Evolutionary conservation across 2,329 filamentous ascomycete species (phyloP), one percentile per base, ranked within the genome.

Genomic region (Colletotrichum simmondsii): DNA sequence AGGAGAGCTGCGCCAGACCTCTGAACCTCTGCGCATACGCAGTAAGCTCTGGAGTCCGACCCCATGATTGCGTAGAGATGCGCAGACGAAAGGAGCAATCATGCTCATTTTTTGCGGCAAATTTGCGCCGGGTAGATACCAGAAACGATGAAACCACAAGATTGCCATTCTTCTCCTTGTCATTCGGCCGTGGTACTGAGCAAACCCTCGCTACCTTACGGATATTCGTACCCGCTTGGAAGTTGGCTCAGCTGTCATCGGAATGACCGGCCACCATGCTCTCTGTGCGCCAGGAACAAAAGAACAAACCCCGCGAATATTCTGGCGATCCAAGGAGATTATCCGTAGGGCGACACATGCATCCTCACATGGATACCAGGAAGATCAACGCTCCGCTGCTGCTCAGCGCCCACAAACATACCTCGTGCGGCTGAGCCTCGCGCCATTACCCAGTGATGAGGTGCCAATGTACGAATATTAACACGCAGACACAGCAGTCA

Each of bases 321-420:
- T 54, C 52, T 60, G 66, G 37, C 28, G 54, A 24, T 35, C 70
- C 53, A 53, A 59, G 54, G 65, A 65, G 59, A 28, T 53, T 64
- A 37, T 64, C 1, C 30, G 10, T 26, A 53, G 46, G 28, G 53
- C 59, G 32, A 54, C 42, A 59, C 49, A 16, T 53, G 24, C n/a
- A 62, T 59, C 59, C 65, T 46, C 59, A 59, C 61, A 16, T 53
- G 24, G 14, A 62, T 59, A 58, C 65, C 53, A 42, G 58, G 54
- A 53, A 28, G 16, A 52, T 42, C 65, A 59, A 26, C 53, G 30
- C 32, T 35, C 32, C n/a, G 59, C n/a, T 59, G 56, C 30, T 64
- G 49, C 22, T 30, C 42, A 42, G 37, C 16, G 37, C 14, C 6
- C 37, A 42, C 37, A 42, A 19, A 19, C 37, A 59, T 37, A 10